A percentile compares a stretch with the other conserved stretches of the same genome.
Conservation (phyloP, 2,329 filamentous ascomycete genomes). For the Dothideomycetes sp. region DNA sequence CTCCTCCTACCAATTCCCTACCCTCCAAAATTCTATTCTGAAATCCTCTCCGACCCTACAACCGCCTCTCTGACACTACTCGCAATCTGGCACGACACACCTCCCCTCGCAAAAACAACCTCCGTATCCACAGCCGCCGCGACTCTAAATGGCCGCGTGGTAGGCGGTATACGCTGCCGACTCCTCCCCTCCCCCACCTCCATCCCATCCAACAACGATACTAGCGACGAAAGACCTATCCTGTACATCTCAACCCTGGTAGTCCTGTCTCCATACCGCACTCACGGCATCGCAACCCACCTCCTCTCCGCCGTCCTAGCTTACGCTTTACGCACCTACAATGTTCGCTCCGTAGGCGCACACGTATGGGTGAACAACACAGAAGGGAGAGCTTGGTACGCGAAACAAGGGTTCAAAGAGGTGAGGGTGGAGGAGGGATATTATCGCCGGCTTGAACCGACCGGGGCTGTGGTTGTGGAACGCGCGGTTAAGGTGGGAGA, state of each 20-base stretch:
- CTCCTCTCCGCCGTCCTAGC: constrained; percentile 32
- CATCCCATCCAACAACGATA: constrained; percentile 10
- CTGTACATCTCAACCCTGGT: constrained; percentile 53
- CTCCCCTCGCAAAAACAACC: constrained; percentile 10
- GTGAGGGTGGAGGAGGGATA: constrained; percentile 43
- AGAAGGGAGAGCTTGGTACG: constrained; percentile 51
- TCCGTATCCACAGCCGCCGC: background rate
- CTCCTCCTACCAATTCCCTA: constrained; percentile 52
- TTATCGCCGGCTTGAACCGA: constrained; percentile 47
- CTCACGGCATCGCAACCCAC: constrained; percentile 45
- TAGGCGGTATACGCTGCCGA: constrained; percentile 38
- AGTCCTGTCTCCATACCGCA: constrained; percentile 48
- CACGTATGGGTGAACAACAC: constrained; percentile 55
- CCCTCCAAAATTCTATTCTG: constrained; percentile 48
- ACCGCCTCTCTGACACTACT: constrained; percentile 46
- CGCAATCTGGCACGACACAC: constrained; percentile 44
- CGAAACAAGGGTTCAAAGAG: constrained; percentile 44
- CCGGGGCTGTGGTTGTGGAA: constrained; percentile 42
- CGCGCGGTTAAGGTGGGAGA: constrained; percentile 22
- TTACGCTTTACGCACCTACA: constrained; percentile 34
- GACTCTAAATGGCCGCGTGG: constrained; percentile 22
- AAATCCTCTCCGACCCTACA: constrained; percentile 44
- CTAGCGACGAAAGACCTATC: constrained; percentile 16
- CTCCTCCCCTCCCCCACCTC: constrained; percentile 21
- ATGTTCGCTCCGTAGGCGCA: constrained; percentile 43